Percentiles rank a stretch among this genome's conserved stretches.
Evolutionary conservation across 805 yeast genomes (phyloP).

Genomic region (Candida multigemmis): DNA sequence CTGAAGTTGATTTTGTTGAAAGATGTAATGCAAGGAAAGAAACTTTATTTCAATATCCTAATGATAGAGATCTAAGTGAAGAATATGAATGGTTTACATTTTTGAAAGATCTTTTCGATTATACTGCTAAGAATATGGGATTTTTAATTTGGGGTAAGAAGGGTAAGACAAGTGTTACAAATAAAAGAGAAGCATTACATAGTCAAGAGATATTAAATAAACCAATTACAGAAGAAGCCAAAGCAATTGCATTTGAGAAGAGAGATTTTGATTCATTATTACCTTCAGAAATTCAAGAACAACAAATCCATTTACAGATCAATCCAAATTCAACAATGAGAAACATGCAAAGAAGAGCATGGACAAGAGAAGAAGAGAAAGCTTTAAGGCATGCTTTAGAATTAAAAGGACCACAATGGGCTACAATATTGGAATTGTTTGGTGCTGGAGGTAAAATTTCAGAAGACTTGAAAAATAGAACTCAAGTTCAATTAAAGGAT

Average conservation of each 20-base stretch:
- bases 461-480: conserved; percentile 79
- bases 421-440: conserved; percentile 78
- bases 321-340: conserved; percentile 19
- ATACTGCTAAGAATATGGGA: conserved; percentile 67
- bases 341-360: conserved; percentile 46
- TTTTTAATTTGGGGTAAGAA: conserved; percentile 62
- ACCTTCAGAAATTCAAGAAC: conserved; percentile 36
- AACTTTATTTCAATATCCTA: conserved; percentile 38
- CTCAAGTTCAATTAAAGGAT: conserved; percentile 89
- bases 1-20: conserved; percentile 70
- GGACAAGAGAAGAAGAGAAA: conserved; percentile 86
- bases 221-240: conserved; percentile 2
- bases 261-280: conserved; percentile 22
- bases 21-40: conserved; percentile 68
- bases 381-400: conserved; percentile 77
- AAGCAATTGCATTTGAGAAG: conserved; percentile 1
- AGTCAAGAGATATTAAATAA: conserved; percentile 11
- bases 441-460: conserved; percentile 89
- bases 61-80: conserved; percentile 47
- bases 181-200: no score
- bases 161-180: no score
- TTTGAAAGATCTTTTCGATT: conserved; percentile 69
- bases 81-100: conserved; percentile 84
- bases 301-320: conserved; percentile 30
- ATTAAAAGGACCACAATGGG: conserved; percentile 87